These are phyloP conservation scores for Adenanthera pavonina DNA, from an alignment of 306 rosid genomes.

Conservation along the genomic window DNA sequence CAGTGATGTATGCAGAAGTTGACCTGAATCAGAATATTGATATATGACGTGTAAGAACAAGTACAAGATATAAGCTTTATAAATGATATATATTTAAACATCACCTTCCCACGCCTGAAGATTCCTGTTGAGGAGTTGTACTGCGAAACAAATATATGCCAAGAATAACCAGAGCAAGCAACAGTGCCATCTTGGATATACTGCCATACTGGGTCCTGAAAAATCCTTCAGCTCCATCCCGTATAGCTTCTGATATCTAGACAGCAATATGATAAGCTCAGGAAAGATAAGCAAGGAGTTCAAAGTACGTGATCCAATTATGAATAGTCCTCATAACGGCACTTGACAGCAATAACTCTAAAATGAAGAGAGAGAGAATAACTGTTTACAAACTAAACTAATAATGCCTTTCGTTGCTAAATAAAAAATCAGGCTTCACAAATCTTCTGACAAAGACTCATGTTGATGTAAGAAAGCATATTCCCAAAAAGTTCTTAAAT, in stretches of 20 bases:
- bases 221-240: conserved; percentile 99
- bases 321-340: conserved; percentile 26
- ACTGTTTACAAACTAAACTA: conserved; percentile 14
- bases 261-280: conserved; percentile 49
- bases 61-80: conserved; percentile 18
- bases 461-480: conserved; percentile 3
- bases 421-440: conserved; percentile 28
- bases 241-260: conserved; percentile 97
- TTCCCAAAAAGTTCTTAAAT: conserved; percentile 1
- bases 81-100: conserved; percentile 25
- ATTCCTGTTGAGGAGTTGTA: conserved; percentile 87
- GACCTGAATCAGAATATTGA: conserved; percentile 69
- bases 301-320: conserved; percentile 22
- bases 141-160: conserved; percentile 89
- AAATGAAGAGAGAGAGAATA: neutral
- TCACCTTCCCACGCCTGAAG: conserved; percentile 95
- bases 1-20: conserved; percentile 87
- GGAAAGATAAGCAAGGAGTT: conserved; percentile 42
- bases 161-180: conserved; percentile 82
- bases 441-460: conserved; percentile 11
- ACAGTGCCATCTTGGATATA: conserved; percentile 96
- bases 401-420: conserved; percentile 10
- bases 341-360: conserved; percentile 21
- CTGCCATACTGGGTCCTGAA: conserved; percentile 94
- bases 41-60: conserved; percentile 35